Conservation (phyloP, 1,284 basidiomycete genomes). For the Melampsora larici-populina region DNA sequence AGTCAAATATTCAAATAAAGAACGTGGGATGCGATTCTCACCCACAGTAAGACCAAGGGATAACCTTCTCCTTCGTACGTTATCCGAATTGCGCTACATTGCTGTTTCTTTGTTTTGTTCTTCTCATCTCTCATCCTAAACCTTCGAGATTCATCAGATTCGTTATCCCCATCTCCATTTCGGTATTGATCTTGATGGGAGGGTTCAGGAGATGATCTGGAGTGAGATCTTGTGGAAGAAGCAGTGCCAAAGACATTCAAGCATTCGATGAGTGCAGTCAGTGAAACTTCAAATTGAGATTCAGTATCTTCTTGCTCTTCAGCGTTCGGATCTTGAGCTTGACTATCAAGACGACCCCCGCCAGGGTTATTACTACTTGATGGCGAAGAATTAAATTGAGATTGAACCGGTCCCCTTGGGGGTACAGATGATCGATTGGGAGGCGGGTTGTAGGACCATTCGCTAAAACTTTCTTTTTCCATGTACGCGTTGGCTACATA, state of each 20-base stretch:
- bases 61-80: constrained; percentile 33
- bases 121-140: not conserved
- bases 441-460: constrained; percentile 33
- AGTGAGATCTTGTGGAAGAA: constrained; percentile 17
- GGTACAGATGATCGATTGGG: not conserved
- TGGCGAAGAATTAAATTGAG: not conserved
- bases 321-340: not conserved
- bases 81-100: constrained; percentile 32
- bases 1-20: no score
- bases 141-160: not conserved
- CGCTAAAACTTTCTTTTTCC: constrained; percentile 22
- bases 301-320: not conserved
- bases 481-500: constrained; percentile 21
- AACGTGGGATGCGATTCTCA: not conserved
- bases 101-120: constrained; percentile 16
- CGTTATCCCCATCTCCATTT: not conserved
- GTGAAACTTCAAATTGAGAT: constrained; percentile 28
- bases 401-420: not conserved
- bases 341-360: not conserved
- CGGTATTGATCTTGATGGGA: constrained; percentile 6
- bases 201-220: not conserved
- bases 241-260: constrained; percentile 38
- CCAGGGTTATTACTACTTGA: no score
- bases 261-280: constrained; percentile 36
- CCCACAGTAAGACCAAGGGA: constrained; percentile 31